Evolutionary conservation across 371 early-diverging fungal genomes (phyloP).

Genomic region (Circinella minor): DNA sequence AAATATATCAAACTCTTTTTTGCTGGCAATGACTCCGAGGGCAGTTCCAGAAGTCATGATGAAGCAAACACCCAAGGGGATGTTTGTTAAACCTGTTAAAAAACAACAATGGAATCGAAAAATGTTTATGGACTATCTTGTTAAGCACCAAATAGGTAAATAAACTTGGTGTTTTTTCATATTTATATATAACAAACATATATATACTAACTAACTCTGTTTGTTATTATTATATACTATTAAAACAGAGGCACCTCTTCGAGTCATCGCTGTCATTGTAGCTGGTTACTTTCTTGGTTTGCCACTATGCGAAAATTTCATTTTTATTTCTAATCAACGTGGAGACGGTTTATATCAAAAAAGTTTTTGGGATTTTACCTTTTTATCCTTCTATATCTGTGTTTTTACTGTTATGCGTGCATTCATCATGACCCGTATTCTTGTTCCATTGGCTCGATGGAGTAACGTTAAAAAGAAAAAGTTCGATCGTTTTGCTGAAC

Average conservation of each 20-base stretch:
- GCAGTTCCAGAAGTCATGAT: conserved; percentile 5
- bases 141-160: conserved; percentile 46
- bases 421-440: conserved; percentile 51
- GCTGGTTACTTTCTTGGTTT: conserved; percentile 41
- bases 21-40: neutral
- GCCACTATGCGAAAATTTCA: conserved; percentile 50
- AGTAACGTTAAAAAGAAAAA: conserved; percentile 50
- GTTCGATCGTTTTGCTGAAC: conserved; percentile 70
- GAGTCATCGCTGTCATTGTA: conserved; percentile 30
- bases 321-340: conserved; percentile 51
- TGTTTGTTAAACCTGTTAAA: conserved; percentile 13
- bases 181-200: too few relatives aligned
- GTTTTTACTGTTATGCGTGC: conserved; percentile 69
- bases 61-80: conserved; percentile 2
- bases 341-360: conserved; percentile 54
- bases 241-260: conserved; percentile 37
- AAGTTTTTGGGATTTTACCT: conserved; percentile 58
- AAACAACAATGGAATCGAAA: conserved; percentile 16
- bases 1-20: too few relatives aligned
- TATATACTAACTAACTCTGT: neutral
- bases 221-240: neutral
- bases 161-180: too few relatives aligned
- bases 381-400: conserved; percentile 63
- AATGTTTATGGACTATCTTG: conserved; percentile 30
- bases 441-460: conserved; percentile 58